Evolutionary conservation across 495 filamentous ascomycete genomes (phyloP).

Genomic region (Filosporella fistucella): DNA sequence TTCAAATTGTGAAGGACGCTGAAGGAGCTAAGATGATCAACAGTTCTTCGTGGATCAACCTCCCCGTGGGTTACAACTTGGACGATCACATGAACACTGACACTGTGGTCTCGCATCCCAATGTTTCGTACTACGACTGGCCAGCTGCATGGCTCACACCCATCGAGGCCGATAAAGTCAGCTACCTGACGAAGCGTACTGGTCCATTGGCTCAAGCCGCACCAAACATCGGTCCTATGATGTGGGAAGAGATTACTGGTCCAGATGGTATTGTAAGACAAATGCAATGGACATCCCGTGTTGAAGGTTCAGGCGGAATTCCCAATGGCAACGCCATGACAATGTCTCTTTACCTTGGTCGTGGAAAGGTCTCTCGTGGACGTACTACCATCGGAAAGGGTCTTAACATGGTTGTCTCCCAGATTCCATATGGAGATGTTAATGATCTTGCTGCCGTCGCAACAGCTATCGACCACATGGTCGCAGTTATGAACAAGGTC

Average conservation of each 20-base stretch:
- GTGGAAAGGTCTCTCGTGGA: conserved; percentile 56
- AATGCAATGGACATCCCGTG: conserved; percentile 60
- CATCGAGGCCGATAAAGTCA: conserved; percentile 36
- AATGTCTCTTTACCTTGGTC: conserved; percentile 61
- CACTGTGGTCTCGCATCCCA: conserved; percentile 55
- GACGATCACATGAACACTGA: conserved; percentile 74
- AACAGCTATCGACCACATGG: conserved; percentile 54
- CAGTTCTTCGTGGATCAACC: conserved; percentile 57
- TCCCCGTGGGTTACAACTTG: conserved; percentile 71
- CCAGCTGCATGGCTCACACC: conserved; percentile 26
- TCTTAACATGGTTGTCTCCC: conserved; percentile 31
- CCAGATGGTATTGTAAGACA: conserved; percentile 61
- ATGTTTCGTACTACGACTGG: conserved; percentile 19
- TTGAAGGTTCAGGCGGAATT: conserved; percentile 45
- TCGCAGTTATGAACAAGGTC: conserved; percentile 47
- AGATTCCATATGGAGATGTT: conserved; percentile 28
- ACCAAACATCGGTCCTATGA: conserved; percentile 60
- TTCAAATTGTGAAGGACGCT: conserved; percentile 47
- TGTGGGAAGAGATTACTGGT: conserved; percentile 55
- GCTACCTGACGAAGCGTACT: conserved; percentile 44
- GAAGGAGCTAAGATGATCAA: conserved; percentile 51
- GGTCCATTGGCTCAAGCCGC: conserved; percentile 68
- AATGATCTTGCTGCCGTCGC: conserved; percentile 35
- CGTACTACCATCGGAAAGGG: conserved; percentile 55
- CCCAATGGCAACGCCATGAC: conserved; percentile 46